Conservation (phyloP, 495 filamentous ascomycete species). For the Trypethelium eluteriae region DNA sequence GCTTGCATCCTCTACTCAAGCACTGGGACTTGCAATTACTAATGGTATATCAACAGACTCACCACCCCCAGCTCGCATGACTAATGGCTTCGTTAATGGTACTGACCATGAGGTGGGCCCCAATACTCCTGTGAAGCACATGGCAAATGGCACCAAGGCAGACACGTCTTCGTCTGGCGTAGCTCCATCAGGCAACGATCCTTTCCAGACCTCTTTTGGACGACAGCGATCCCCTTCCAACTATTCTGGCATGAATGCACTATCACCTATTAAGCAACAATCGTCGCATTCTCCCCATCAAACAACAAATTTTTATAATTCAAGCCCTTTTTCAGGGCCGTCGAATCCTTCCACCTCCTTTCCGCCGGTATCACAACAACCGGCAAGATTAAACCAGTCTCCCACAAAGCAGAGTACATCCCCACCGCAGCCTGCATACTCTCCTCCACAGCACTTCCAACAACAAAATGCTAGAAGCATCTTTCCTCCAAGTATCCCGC, state of each 20-base stretch:
- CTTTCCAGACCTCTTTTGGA: constrained; percentile 12
- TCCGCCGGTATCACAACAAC: constrained; percentile 8
- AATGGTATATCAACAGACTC: neutral
- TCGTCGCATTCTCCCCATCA: neutral
- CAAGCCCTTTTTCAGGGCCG: neutral
- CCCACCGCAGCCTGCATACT: constrained; percentile 25
- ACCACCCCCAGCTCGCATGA: neutral
- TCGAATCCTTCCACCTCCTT: constrained; percentile 23
- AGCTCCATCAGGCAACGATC: constrained; percentile 8
- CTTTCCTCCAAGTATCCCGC: constrained; percentile 27
- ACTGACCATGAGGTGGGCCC: neutral
- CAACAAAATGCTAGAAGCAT: constrained; percentile 52
- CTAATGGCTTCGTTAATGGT: neutral
- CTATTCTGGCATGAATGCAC: neutral
- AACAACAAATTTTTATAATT: neutral
- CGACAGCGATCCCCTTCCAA: constrained; percentile 4
- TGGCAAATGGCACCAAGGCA: neutral
- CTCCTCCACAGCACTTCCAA: constrained; percentile 42
- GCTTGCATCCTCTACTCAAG: constrained; percentile 23
- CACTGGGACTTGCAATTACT: constrained; percentile 6
- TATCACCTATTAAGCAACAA: constrained; percentile 11
- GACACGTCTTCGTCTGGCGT: neutral
- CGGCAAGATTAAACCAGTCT: constrained; percentile 11
- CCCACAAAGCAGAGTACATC: constrained; percentile 38
- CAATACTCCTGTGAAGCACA: neutral